A percentile compares a stretch with the other conserved stretches of the same genome.
These are phyloP conservation scores for Apophysomyces variabilis DNA, from an alignment of 371 early-diverging fungal species.

Conservation along the genomic window DNA sequence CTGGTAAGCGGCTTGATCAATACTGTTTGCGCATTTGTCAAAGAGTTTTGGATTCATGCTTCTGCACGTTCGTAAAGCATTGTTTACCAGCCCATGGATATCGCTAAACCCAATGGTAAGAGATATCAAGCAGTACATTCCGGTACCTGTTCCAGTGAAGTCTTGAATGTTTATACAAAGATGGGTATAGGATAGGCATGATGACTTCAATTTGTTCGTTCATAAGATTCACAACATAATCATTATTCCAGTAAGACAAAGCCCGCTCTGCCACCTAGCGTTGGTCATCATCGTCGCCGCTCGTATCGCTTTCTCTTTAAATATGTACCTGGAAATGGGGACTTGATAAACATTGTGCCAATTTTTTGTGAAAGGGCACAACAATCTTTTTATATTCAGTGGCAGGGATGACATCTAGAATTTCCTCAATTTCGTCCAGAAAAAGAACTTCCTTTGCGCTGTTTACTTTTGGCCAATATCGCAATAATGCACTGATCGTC, in stretches of 20 bases:
- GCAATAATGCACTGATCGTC: constrained; percentile 87
- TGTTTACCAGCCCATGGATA: constrained; percentile 93
- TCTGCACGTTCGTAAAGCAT: constrained; percentile 92
- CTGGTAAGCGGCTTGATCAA: constrained; percentile 22
- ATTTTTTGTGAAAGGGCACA: constrained; percentile 88
- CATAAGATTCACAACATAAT: constrained; percentile 92
- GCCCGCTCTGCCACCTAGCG: constrained; percentile 93
- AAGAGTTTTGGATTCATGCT: constrained; percentile 89
- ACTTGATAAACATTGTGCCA: constrained; percentile 90
- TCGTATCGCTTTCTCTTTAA: not conserved
- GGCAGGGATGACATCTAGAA: constrained; percentile 91
- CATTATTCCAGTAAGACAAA: constrained; percentile 96
- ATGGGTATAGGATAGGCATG: constrained; percentile 92
- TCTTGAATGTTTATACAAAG: constrained; percentile 90
- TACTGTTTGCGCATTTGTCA: constrained; percentile 85
- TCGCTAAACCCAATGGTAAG: constrained; percentile 55
- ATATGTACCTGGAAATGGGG: constrained; percentile 91
- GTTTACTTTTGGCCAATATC: constrained; percentile 98
- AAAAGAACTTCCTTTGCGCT: constrained; percentile 98
- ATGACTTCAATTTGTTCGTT: constrained; percentile 86
- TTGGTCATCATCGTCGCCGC: constrained; percentile 8
- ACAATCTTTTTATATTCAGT: constrained; percentile 87
- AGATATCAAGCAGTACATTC: not conserved
- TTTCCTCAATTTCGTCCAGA: constrained; percentile 95
- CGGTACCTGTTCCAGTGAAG: constrained; percentile 94